Conservation (phyloP, 1,139 yeast genomes). For the Geotrichum aggregatum region DNA sequence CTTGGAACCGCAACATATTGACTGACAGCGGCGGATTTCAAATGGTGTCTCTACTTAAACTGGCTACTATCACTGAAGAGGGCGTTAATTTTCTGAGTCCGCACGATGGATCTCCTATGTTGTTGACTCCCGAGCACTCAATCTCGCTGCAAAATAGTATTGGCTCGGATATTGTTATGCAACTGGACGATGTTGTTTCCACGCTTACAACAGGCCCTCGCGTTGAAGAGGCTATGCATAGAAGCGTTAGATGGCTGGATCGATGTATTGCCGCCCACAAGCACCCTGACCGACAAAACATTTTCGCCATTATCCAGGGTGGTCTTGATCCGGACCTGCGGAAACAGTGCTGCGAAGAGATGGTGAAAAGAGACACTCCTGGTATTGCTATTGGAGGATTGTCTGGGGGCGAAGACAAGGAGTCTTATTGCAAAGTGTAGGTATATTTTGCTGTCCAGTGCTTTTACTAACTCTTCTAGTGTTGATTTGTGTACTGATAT, state of each 20-base stretch:
- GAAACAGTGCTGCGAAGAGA: constrained; percentile 41
- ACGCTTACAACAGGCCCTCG: constrained; percentile 45
- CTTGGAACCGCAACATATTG: constrained; percentile 43
- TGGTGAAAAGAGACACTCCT: constrained; percentile 45
- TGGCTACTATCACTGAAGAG: constrained; percentile 46
- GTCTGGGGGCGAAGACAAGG: constrained; percentile 46
- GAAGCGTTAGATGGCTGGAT: constrained; percentile 46
- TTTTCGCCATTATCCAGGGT: constrained; percentile 47
- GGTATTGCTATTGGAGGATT: constrained; percentile 48
- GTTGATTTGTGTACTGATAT: constrained; percentile 42
- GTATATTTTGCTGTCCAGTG: constrained; percentile 10
- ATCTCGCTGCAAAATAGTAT: constrained; percentile 44
- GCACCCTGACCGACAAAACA: constrained; percentile 42
- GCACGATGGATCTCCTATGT: constrained; percentile 47
- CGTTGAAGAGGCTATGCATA: constrained; percentile 45
- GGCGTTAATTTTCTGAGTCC: constrained; percentile 46
- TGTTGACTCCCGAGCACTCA: constrained; percentile 46
- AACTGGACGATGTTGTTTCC: constrained; percentile 45
- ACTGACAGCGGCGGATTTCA: constrained; percentile 48
- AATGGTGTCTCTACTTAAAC: constrained; percentile 45
- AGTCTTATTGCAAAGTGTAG: constrained; percentile 39
- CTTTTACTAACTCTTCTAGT: constrained; percentile 13
- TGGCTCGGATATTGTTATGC: constrained; percentile 48
- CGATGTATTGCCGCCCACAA: constrained; percentile 46
- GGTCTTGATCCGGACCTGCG: constrained; percentile 43